Conservation (phyloP, 2,329 filamentous ascomycete genomes). For the Stagonosporopsis vannaccii region DNA sequence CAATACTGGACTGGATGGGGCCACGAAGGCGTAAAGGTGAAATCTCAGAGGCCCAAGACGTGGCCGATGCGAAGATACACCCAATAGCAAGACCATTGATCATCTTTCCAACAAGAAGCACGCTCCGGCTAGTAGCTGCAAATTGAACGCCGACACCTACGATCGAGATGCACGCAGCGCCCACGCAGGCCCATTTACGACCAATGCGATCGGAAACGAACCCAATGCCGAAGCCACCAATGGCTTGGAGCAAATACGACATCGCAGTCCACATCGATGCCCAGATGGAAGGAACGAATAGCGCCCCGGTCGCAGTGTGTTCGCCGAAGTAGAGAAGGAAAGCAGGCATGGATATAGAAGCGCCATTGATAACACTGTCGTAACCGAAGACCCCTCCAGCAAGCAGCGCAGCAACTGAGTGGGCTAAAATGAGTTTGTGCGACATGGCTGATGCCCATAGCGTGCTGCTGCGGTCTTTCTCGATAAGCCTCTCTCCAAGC, state of each 20-base stretch:
- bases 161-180: slow-evolving; percentile 6
- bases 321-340: slow-evolving; percentile 17
- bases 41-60: slow-evolving; percentile 17
- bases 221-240: slow-evolving; percentile 14
- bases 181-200: slow-evolving; percentile 14
- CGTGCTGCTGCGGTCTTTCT: slow-evolving; percentile 10
- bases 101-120: slow-evolving; percentile 14
- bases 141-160: slow-evolving; percentile 12
- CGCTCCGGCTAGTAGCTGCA: slow-evolving; percentile 7
- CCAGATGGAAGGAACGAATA: slow-evolving; percentile 17
- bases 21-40: slow-evolving; percentile 15
- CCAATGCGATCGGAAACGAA: slow-evolving; percentile 17
- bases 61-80: slow-evolving; percentile 13
- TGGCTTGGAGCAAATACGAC: slow-evolving; percentile 17
- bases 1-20: slow-evolving; percentile 14
- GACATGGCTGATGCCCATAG: slow-evolving; percentile 13
- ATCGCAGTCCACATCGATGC: slow-evolving; percentile 19
- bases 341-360: slow-evolving; percentile 16
- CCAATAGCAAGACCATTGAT: slow-evolving; percentile 16
- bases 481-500: slow-evolving; percentile 8
- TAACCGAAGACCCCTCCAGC: slow-evolving; percentile 18
- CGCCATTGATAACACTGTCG: slow-evolving; percentile 20
- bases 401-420: slow-evolving; percentile 12
- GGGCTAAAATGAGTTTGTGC: slow-evolving; percentile 10
- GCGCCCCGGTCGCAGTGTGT: slow-evolving; percentile 1